Percentiles rank a stretch among this genome's conserved stretches.
Conservation (phyloP, 2,329 filamentous ascomycete species). For the Helicocarpus griseus region DNA sequence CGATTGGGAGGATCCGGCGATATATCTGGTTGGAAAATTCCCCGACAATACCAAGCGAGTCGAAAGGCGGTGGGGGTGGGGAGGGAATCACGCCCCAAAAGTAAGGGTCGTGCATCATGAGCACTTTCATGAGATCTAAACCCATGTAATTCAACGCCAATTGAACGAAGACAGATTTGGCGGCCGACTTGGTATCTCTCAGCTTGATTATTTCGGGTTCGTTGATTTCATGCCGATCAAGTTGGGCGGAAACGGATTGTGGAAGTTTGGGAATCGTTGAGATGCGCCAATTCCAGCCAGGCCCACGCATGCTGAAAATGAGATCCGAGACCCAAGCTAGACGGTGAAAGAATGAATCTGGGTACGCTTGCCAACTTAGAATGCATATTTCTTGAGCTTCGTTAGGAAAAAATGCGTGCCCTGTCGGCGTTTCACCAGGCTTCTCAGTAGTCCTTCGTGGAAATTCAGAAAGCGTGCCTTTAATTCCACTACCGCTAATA, state of each 20-base stretch:
- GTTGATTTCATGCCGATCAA: slow-evolving; percentile 12
- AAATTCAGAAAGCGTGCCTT: not conserved
- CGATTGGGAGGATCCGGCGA: slow-evolving; percentile 41
- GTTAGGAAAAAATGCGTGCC: not conserved
- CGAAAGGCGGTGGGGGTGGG: slow-evolving; percentile 33
- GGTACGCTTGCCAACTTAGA: slow-evolving; percentile 47
- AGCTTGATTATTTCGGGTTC: slow-evolving; percentile 10
- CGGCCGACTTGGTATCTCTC: slow-evolving; percentile 37
- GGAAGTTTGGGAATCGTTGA: slow-evolving; percentile 34
- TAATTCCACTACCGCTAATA: not conserved
- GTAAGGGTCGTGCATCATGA: slow-evolving; percentile 69
- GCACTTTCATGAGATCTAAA: slow-evolving; percentile 59
- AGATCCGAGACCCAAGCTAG: slow-evolving; percentile 50
- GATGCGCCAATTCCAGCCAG: slow-evolving; percentile 51
- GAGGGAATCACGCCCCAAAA: slow-evolving; percentile 53
- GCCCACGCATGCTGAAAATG: slow-evolving; percentile 49
- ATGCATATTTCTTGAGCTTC: slow-evolving; percentile 15
- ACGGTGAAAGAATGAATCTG: slow-evolving; percentile 41
- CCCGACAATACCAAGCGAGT: slow-evolving; percentile 33
- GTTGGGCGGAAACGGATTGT: slow-evolving; percentile 17
- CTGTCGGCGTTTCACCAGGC: not conserved
- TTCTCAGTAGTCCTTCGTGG: not conserved
- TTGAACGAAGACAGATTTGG: slow-evolving; percentile 36
- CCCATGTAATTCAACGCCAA: slow-evolving; percentile 53
- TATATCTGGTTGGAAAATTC: slow-evolving; percentile 42